These are phyloP conservation scores for Peronospora farinosa DNA, from an alignment of 352 stramenopile genomes.

Conservation along the genomic window DNA sequence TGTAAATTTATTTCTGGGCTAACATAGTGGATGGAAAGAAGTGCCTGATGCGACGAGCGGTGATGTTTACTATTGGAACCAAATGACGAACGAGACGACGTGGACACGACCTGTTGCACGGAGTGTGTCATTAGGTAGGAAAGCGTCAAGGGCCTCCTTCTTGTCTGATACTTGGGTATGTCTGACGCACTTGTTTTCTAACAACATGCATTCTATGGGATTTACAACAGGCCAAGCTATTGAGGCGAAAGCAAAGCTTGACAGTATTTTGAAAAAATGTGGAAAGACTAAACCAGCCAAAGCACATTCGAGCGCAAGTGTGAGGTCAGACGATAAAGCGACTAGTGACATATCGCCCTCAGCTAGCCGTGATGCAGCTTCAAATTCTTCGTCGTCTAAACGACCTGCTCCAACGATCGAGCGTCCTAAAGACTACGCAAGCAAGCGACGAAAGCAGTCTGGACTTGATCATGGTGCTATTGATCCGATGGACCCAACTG, in stretches of 20 bases:
- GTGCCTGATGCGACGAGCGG: slow-evolving; percentile 49
- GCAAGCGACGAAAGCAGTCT: slow-evolving; percentile 18
- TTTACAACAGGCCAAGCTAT: slow-evolving; percentile 37
- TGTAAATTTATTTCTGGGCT: slow-evolving; percentile 1
- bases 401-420: slow-evolving; percentile 1
- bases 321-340: slow-evolving; percentile 5
- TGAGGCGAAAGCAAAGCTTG: slow-evolving; percentile 55
- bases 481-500: slow-evolving; percentile 24
- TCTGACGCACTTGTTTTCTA: background rate
- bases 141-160: background rate
- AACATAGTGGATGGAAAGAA: slow-evolving; percentile 54
- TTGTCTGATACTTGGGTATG: background rate
- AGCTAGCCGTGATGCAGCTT: background rate
- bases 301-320: background rate
- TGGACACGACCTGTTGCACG: slow-evolving; percentile 48
- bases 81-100: slow-evolving; percentile 62
- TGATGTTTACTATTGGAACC: slow-evolving; percentile 72
- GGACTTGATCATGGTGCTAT: slow-evolving; percentile 6
- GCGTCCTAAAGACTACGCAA: background rate
- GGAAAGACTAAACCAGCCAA: slow-evolving; percentile 9
- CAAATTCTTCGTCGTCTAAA: slow-evolving; percentile 5
- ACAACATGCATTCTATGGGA: background rate
- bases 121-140: slow-evolving; percentile 50
- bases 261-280: slow-evolving; percentile 46
- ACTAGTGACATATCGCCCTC: background rate